phyloP scores from a whole-genome alignment of 768 basidiomycete genomes.

The Phlegmacium glaucopus region DNA sequence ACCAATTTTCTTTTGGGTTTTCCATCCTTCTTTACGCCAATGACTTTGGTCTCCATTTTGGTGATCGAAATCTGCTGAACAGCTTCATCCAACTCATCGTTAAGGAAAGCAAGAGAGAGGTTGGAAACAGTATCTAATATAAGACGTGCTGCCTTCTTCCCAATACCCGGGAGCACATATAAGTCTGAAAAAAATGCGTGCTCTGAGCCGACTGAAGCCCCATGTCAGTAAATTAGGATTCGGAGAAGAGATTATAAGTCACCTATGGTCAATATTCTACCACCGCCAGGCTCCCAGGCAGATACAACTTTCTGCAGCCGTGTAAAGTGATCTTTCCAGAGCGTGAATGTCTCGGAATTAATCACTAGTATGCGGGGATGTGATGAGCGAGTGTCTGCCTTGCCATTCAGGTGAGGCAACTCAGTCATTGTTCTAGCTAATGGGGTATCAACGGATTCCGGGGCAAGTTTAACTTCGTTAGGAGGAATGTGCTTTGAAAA shows the following conservation, averaged over 20 bases:
- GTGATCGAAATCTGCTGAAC: constrained; percentile 27
- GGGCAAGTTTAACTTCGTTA: background rate
- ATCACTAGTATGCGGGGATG: constrained; percentile 56
- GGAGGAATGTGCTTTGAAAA: constrained; percentile 5
- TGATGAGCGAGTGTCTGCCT: background rate
- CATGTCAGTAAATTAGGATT: background rate
- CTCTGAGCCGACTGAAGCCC: constrained; percentile 37
- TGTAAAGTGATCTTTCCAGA: constrained; percentile 75
- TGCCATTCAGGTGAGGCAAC: background rate
- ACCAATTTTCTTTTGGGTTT: constrained; percentile 39
- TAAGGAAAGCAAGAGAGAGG: constrained; percentile 42
- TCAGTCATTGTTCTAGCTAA: background rate
- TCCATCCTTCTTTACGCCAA: constrained; percentile 44
- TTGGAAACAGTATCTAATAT: constrained; percentile 33
- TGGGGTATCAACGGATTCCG: background rate
- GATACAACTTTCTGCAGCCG: constrained; percentile 51
- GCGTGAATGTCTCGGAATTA: constrained; percentile 74
- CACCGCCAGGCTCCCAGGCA: constrained; percentile 48
- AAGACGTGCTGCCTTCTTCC: constrained; percentile 26
- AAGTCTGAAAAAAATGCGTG: constrained; percentile 50
- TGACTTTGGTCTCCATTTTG: constrained; percentile 35
- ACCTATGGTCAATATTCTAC: constrained; percentile 49
- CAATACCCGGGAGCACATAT: constrained; percentile 38
- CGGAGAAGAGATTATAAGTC: constrained; percentile 8
- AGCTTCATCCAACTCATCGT: constrained; percentile 33